Evolutionary conservation across 169 alveolate genomes (phyloP), one percentile per base, ranked within the genome.

Genomic region (Plasmodium relictum): DNA sequence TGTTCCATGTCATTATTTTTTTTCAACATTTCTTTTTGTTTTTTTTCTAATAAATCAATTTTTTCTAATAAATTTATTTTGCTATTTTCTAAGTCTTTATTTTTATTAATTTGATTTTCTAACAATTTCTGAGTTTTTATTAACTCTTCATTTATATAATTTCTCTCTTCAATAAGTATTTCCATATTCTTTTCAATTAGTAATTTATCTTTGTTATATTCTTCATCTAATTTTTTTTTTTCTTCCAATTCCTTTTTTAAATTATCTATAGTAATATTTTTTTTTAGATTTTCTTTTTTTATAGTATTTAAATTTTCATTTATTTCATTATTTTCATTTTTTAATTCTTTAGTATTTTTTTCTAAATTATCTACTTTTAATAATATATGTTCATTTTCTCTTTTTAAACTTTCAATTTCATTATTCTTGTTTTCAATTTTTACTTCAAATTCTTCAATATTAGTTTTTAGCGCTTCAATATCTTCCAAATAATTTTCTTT

Each of bases 361-460:
- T 63, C 89, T 65, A 78, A 12, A 22, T 78, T 78, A 16, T 65
- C 78, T n/a, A 78, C 89, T 37, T 78, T 78, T 78, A 78, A 41
- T 22, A 78, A 69, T 66, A 78, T 78, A 58, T 78, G 89, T 65
- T 78, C 89, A 37, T 66, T 63, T 65, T 78, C 89, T 56, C 89
- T 78, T 70, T 78, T 78, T 42, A 78, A 56, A 20, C 45, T 39
- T 78, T 78, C 89, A 24, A 78, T 78, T 78, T 78, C 89, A 41
- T 66, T 78, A 42, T 78, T 78, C 42, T 78, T 78, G 44, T 78
- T 78, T 78, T 78, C 89, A 3, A 78, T 69, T 24, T 63, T 78
- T 14, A 78, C 50, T 48, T 78, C 89, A 22, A 62, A 39, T 65
- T 78, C 89, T 78, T 78, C 89, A 16, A 78, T 78, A 56, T 45